Conservation (phyloP, 169 alveolate genomes). For the Eimeria brunetti region DNA sequence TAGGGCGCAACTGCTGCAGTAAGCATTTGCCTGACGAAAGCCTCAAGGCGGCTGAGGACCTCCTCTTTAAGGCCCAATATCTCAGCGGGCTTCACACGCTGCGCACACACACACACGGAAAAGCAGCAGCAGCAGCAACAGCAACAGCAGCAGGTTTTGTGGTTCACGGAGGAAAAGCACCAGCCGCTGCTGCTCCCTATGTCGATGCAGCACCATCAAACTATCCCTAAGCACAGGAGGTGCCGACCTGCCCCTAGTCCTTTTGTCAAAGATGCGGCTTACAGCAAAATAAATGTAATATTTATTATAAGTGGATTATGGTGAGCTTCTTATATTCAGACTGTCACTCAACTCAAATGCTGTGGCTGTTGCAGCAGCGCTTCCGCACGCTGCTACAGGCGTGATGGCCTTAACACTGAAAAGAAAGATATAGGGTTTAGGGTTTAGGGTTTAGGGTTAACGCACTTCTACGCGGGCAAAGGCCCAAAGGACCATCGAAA, state of each 20-base stretch:
- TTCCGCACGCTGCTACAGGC: background rate
- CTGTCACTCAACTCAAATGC: background rate
- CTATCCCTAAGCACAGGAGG: background rate
- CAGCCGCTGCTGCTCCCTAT: background rate
- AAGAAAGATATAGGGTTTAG: background rate
- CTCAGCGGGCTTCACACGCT: constrained; percentile 76
- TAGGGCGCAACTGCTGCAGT: constrained; percentile 28
- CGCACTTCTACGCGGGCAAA: constrained; percentile 64
- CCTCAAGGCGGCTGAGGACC: constrained; percentile 31
- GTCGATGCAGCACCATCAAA: background rate
- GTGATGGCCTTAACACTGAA: background rate
- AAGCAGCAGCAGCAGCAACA: constrained; percentile 4
- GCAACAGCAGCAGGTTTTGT: background rate
- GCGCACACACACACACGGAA: background rate
- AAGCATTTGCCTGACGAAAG: constrained; percentile 5
- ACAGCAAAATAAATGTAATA: too few relatives aligned
- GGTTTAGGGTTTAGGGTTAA: background rate
- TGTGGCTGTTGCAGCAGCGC: background rate
- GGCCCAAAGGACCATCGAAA: constrained; percentile 75
- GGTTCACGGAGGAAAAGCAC: background rate
- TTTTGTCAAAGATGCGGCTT: background rate
- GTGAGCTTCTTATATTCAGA: background rate
- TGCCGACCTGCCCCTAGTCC: background rate
- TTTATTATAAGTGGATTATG: too few relatives aligned
- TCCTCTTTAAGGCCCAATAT: constrained; percentile 65